Conservation (phyloP, 208 protist species). For the Leishmania lainsoni region DNA sequence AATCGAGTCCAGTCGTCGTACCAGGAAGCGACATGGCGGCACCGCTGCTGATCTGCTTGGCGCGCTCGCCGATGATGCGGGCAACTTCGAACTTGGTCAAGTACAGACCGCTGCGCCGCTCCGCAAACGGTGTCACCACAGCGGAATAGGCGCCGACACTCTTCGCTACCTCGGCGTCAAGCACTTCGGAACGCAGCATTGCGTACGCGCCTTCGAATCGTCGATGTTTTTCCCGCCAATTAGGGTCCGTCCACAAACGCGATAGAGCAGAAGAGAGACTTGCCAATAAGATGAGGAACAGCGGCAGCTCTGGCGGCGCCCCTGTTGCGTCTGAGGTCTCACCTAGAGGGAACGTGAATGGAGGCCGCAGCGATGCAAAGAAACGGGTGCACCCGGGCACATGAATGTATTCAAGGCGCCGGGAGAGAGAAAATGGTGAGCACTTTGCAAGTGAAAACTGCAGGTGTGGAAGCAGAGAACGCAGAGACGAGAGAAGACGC, state of each 20-base stretch:
- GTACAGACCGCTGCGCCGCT: conserved; percentile 70
- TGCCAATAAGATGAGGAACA: neutral
- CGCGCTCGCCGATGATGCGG: conserved; percentile 80
- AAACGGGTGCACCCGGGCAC: neutral
- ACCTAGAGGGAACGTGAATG: neutral
- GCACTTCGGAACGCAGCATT: conserved; percentile 72
- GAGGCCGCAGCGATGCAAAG: neutral
- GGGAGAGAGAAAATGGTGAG: neutral
- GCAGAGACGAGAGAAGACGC: neutral
- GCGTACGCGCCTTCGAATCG: neutral
- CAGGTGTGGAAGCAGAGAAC: neutral
- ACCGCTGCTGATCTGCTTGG: conserved; percentile 78
- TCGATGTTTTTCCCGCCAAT: neutral
- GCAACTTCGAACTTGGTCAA: conserved; percentile 89
- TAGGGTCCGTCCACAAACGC: neutral
- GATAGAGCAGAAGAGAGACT: neutral
- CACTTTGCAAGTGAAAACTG: neutral
- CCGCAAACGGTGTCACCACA: conserved; percentile 61
- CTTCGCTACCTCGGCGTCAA: conserved; percentile 55
- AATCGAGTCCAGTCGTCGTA: conserved; percentile 31
- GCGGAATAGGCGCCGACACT: conserved; percentile 24
- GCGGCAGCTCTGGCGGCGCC: neutral
- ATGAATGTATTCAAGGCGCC: neutral
- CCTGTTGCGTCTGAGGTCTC: neutral
- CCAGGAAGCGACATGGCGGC: conserved; percentile 41